A percentile compares a stretch with the other conserved stretches of the same genome.
phyloP scores from a whole-genome alignment of 495 filamentous ascomycete genomes.

The Thermochaetoides thermophila region DNA sequence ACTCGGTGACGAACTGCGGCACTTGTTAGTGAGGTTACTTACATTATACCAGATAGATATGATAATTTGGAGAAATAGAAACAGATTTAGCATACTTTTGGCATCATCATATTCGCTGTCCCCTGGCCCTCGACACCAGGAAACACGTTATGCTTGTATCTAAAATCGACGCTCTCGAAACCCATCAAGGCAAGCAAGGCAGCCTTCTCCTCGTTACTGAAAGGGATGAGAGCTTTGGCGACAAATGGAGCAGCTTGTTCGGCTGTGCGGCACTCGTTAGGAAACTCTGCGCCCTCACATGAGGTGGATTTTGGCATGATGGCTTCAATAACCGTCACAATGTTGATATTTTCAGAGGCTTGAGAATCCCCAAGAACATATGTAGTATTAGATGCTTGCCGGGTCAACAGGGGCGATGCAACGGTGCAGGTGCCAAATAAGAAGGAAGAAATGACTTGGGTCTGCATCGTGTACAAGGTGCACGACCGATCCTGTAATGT shows the following conservation, averaged over 20 bases:
- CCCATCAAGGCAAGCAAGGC: slow-evolving; percentile 49
- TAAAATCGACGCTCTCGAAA: slow-evolving; percentile 53
- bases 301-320: slow-evolving; percentile 35
- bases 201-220: slow-evolving; percentile 40
- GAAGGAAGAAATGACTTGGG: too few species aligned
- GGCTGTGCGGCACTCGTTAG: slow-evolving; percentile 54
- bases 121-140: slow-evolving; percentile 57
- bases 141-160: slow-evolving; percentile 46
- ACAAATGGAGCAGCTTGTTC: slow-evolving; percentile 41
- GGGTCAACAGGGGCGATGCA: too few species aligned
- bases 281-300: slow-evolving; percentile 28
- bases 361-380: too few species aligned
- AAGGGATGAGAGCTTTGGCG: slow-evolving; percentile 14
- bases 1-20: slow-evolving; percentile 39
- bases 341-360: too few species aligned
- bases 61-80: neutral
- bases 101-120: slow-evolving; percentile 66
- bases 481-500: too few species aligned
- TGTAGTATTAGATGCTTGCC: too few species aligned
- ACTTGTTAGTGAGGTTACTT: too few species aligned
- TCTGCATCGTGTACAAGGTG: too few species aligned
- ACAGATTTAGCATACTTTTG: slow-evolving; percentile 9
- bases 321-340: slow-evolving; percentile 20
- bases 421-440: too few species aligned
- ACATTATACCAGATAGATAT: too few species aligned